Percentiles rank a stretch among this genome's conserved stretches.
Evolutionary conservation across 192 early-diverging fungal genomes (phyloP).

Genomic region (Endogone sp.): DNA sequence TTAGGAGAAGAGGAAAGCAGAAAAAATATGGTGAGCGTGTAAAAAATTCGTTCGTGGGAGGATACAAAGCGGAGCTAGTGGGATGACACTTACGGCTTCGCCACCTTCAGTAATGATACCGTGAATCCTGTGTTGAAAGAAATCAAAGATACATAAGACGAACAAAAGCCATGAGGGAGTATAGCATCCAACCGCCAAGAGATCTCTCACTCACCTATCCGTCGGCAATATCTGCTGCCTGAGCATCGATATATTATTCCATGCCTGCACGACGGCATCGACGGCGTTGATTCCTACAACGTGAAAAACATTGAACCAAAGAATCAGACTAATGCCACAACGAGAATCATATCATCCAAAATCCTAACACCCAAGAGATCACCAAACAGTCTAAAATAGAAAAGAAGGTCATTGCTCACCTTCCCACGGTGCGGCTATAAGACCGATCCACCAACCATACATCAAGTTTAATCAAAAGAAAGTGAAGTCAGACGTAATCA

Average conservation of each 20-base stretch:
- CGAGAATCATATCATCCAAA: neutral
- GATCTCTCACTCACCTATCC: slow-evolving; percentile 29
- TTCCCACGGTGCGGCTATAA: slow-evolving; percentile 29
- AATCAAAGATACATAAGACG: neutral
- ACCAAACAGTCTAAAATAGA: too few relatives aligned
- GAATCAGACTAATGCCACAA: neutral
- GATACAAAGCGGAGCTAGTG: neutral
- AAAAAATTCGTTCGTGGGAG: neutral
- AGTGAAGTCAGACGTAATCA: neutral
- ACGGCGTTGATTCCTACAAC: slow-evolving; percentile 79
- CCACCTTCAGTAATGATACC: slow-evolving; percentile 77
- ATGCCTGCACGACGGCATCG: slow-evolving; percentile 64
- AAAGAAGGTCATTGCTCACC: too few relatives aligned
- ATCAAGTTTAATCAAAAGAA: too few relatives aligned
- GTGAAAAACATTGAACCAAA: too few relatives aligned
- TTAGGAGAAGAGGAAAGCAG: neutral
- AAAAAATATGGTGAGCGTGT: neutral
- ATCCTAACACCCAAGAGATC: too few relatives aligned
- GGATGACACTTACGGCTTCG: slow-evolving; percentile 30
- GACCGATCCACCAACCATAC: too few relatives aligned
- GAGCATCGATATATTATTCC: slow-evolving; percentile 61
- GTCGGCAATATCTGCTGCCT: slow-evolving; percentile 71
- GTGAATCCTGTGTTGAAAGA: slow-evolving; percentile 50
- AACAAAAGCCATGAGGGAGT: neutral
- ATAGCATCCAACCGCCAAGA: neutral